Conservation (phyloP, 2,329 filamentous ascomycete genomes). For the Torrubiellomyces zombiae region DNA sequence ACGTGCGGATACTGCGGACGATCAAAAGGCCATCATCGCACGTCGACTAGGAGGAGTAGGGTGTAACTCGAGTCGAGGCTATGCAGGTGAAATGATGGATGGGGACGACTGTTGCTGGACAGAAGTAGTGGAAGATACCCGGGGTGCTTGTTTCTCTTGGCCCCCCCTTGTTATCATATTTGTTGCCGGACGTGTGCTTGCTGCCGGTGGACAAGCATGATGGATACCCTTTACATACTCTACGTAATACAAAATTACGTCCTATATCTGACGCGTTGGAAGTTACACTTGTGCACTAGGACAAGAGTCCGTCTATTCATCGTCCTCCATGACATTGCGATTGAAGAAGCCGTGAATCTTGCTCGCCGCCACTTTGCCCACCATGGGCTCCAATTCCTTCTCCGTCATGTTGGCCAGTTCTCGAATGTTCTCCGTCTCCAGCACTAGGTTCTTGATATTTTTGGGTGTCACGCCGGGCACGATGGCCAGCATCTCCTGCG, state of each 20-base stretch:
- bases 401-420: slow-evolving; percentile 79
- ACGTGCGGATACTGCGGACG: slow-evolving; percentile 30
- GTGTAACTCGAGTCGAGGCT: slow-evolving; percentile 6
- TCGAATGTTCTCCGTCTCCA: slow-evolving; percentile 57
- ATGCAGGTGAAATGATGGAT: not conserved
- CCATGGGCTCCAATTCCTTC: slow-evolving; percentile 52
- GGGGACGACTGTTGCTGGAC: not conserved
- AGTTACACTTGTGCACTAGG: too few species aligned
- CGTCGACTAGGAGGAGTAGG: slow-evolving; percentile 8
- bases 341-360: slow-evolving; percentile 70
- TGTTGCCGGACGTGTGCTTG: too few species aligned
- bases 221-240: slow-evolving; percentile 2
- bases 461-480: slow-evolving; percentile 75
- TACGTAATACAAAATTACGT: too few species aligned
- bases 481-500: slow-evolving; percentile 75
- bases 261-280: too few species aligned
- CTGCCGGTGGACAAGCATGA: too few species aligned
- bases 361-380: slow-evolving; percentile 62
- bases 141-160: too few species aligned
- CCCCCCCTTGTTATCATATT: too few species aligned
- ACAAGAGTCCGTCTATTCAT: slow-evolving; percentile 14
- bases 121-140: not conserved
- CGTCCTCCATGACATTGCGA: slow-evolving; percentile 38
- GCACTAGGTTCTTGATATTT: slow-evolving; percentile 54
- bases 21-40: slow-evolving; percentile 5